Conservation (phyloP, 2,329 filamentous ascomycete genomes). For the Trichoderma guizhouense region DNA sequence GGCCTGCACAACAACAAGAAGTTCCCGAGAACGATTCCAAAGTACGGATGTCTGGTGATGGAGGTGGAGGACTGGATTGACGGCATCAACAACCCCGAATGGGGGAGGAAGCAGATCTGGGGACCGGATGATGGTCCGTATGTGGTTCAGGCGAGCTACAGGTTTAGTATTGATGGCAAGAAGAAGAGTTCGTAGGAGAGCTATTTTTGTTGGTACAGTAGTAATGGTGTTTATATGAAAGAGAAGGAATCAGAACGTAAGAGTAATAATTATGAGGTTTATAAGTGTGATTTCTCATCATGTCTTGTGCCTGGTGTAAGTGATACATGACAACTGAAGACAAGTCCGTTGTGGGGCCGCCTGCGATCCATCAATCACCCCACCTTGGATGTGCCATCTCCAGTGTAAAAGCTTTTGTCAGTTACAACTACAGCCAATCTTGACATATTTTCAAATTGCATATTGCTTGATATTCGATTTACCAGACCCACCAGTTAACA, state of each 20-base stretch:
- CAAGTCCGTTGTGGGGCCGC: neutral
- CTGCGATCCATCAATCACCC: neutral
- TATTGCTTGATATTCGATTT: neutral
- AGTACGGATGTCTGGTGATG: slow-evolving; percentile 85
- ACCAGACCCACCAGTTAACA: neutral
- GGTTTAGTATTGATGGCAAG: slow-evolving; percentile 46
- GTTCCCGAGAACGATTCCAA: slow-evolving; percentile 60
- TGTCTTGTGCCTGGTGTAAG: neutral
- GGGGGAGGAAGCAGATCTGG: slow-evolving; percentile 69
- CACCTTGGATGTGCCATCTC: neutral
- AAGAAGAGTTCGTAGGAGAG: neutral
- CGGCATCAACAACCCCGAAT: slow-evolving; percentile 86
- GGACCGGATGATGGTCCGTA: slow-evolving; percentile 58
- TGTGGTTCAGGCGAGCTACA: slow-evolving; percentile 59
- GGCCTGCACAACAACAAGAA: slow-evolving; percentile 54
- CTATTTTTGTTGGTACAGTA: slow-evolving; percentile 28
- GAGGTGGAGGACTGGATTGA: slow-evolving; percentile 95
- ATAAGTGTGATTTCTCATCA: neutral
- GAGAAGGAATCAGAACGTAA: neutral
- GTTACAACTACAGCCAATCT: neutral
- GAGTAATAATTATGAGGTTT: neutral
- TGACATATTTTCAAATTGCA: neutral
- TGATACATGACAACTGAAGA: neutral
- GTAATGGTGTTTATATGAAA: neutral
- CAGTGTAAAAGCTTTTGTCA: slow-evolving; percentile 8